phyloP scores from a whole-genome alignment of 1,139 yeast species.

The Suhomyces maxii region DNA sequence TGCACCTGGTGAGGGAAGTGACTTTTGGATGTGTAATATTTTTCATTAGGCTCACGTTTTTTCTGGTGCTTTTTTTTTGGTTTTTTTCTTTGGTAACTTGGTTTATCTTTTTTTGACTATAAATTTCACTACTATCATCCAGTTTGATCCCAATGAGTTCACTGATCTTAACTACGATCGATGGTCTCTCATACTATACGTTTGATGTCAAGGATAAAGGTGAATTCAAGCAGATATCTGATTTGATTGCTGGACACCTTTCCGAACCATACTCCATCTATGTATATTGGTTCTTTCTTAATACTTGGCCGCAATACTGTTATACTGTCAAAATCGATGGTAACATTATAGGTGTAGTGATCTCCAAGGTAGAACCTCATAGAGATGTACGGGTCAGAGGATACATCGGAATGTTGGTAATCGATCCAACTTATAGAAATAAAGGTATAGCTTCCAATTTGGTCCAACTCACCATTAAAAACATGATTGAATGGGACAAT shows the following conservation, averaged over 20 bases:
- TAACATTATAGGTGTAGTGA: conserved; percentile 67
- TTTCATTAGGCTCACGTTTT: no score
- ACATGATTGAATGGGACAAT: conserved; percentile 55
- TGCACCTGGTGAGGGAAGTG: no score
- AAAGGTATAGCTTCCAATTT: conserved; percentile 77
- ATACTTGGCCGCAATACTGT: conserved; percentile 50
- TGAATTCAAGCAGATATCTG: conserved; percentile 34
- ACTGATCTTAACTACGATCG: conserved; percentile 9
- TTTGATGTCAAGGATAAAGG: conserved; percentile 20
- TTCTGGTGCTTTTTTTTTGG: no score
- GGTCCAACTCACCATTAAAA: conserved; percentile 62
- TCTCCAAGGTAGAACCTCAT: conserved; percentile 82
- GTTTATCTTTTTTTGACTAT: no score
- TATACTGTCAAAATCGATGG: conserved; percentile 31
- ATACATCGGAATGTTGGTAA: conserved; percentile 95
- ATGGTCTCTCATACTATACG: conserved; percentile 20
- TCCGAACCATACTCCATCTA: conserved; percentile 51
- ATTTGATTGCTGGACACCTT: conserved; percentile 36
- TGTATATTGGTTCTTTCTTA: conserved; percentile 50
- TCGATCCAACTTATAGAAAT: conserved; percentile 69
- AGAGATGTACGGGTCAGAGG: conserved; percentile 73
- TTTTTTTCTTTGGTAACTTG: no score
- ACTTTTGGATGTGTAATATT: no score
- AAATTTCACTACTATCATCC: neutral
- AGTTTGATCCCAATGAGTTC: neutral